phyloP scores from a whole-genome alignment of 345 rosid genomes.

The Sisymbrium irio region DNA sequence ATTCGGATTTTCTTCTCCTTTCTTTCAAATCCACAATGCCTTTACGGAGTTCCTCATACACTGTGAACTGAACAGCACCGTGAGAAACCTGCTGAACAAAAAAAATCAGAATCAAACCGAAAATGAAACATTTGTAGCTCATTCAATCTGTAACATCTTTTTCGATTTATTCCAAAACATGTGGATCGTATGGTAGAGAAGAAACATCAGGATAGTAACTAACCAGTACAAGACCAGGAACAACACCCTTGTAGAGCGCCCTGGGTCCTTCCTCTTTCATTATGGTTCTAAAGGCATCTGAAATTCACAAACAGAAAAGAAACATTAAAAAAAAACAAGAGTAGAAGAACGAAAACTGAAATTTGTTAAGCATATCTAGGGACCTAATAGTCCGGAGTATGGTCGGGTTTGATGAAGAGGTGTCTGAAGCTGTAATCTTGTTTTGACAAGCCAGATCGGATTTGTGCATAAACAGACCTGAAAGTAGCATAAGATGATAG shows the following conservation, averaged over 20 bases:
- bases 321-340: background rate
- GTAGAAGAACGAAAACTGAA: background rate
- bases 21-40: constrained; percentile 47
- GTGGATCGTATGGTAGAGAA: background rate
- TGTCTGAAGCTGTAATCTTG: constrained; percentile 92
- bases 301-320: constrained; percentile 19
- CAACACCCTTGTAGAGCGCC: constrained; percentile 81
- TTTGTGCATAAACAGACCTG: constrained; percentile 91
- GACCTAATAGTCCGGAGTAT: constrained; percentile 83
- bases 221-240: constrained; percentile 81
- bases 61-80: constrained; percentile 89
- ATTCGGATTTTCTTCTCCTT: constrained; percentile 35
- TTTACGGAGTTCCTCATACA: constrained; percentile 88
- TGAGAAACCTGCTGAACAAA: constrained; percentile 90
- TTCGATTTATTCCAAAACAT: background rate
- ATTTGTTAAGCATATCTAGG: constrained; percentile 35
- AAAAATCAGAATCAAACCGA: constrained; percentile 5
- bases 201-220: constrained; percentile 17
- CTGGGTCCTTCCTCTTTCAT: constrained; percentile 87
- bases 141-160: background rate
- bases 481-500: constrained; percentile 18
- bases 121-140: background rate
- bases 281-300: constrained; percentile 88
- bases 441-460: constrained; percentile 93
- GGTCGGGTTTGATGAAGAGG: constrained; percentile 73